Conservation (phyloP, 306 rosid genomes). For the Hylodesmum podocarpum region DNA sequence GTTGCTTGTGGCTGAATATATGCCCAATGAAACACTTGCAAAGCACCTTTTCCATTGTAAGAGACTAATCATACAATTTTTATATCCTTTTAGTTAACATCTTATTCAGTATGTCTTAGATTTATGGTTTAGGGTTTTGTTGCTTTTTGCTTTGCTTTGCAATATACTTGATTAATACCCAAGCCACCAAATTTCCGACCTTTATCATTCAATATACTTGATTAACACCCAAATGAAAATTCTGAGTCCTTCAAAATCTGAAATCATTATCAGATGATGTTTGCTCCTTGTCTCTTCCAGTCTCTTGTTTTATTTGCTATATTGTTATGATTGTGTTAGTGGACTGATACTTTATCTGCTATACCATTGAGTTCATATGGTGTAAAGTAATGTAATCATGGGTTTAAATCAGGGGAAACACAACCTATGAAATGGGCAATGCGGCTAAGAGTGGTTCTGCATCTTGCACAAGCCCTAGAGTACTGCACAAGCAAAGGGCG, state of each 20-base stretch:
- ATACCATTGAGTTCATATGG: background rate
- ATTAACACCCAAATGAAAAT: background rate
- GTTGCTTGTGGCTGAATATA: constrained; percentile 79
- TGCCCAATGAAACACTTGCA: constrained; percentile 85
- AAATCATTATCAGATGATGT: background rate
- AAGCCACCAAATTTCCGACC: background rate
- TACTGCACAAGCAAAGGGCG: constrained; percentile 87
- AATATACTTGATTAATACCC: constrained; percentile 10
- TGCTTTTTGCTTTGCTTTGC: background rate
- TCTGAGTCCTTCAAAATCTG: background rate
- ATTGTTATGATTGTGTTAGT: constrained; percentile 11
- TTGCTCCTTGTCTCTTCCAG: background rate
- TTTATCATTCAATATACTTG: too few relatives aligned
- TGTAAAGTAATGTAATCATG: constrained; percentile 27
- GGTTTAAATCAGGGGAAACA: constrained; percentile 60
- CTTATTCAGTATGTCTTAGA: background rate
- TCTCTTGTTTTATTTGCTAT: background rate
- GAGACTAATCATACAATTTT: constrained; percentile 3
- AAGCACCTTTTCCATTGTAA: constrained; percentile 81
- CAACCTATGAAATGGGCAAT: constrained; percentile 87
- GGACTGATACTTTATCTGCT: background rate
- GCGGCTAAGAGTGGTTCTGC: constrained; percentile 78
- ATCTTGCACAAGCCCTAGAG: constrained; percentile 86
- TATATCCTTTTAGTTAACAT: constrained; percentile 5
- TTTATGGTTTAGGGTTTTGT: background rate